Base-by-base conservation (phyloP, 768 basidiomycete species). In the Candolleomyces eurysporus region DNA sequence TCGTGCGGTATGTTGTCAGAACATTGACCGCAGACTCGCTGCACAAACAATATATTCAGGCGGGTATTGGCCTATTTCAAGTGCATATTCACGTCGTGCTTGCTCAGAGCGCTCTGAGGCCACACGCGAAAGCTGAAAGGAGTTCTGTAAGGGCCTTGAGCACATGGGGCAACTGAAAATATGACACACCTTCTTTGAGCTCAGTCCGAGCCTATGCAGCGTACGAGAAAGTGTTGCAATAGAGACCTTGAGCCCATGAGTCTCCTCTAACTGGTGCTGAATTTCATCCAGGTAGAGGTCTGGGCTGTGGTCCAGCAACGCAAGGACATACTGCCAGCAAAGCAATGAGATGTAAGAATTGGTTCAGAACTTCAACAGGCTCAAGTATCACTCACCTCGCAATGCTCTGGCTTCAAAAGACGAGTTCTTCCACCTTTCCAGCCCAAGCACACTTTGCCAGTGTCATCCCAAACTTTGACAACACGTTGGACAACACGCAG, bases 401-500 rank as follows among this genome's bases (percentile, higher is more conserved):
- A 58, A 21, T 62, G 55, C 5, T 21, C 6, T 8, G 67, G 62
- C 63, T 62, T 60, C 10, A 68, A 43, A 21, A 62, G 60, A 9
- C 52, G 53, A 48, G 45, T 52, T 19, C 66, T 64, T n/a, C 61
- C 61, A 42, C 53, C 56, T 30, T 21, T 43, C 16, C 61, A 53
- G 48, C 61, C 60, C 16, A 52, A 48, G 30, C 32, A 63, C 39
- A 68, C 68, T 8, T 64, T 59, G 4, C 66, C 64, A 0, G 61
- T 64, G 57, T 67, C 61, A 9, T 54, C 49, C 66, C 68, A 69
- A 22, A 56, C 57, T 51, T 63, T 52, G 31, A 57, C 40, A 48
- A 65, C 64, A 26, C 61, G 58, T 55, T 69, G 67, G 5, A 68
- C 67, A 19, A 69, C 67, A 22, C 68, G 64, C 17, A 68, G 48